These are phyloP conservation scores for Polychytrium aggregatum DNA, from an alignment of 192 early-diverging fungal species.

Conservation along the genomic window DNA sequence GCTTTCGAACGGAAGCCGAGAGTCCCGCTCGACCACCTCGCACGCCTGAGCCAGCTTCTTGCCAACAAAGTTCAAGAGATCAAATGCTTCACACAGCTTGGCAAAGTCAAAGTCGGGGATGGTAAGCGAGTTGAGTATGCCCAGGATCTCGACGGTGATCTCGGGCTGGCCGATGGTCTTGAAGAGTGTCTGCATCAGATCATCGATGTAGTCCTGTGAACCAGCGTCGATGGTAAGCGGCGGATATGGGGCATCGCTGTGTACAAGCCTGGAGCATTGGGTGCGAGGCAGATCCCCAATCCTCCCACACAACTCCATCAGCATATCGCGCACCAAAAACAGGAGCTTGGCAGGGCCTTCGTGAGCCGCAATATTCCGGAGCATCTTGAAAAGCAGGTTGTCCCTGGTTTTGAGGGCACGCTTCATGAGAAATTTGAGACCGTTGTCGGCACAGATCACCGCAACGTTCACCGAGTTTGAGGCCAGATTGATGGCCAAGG, in stretches of 20 bases:
- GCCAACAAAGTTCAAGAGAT: constrained; percentile 25
- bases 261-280: too few species aligned
- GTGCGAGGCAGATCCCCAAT: too few species aligned
- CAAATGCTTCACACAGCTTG: constrained; percentile 36
- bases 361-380: constrained; percentile 30
- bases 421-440: constrained; percentile 40
- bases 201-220: constrained; percentile 40
- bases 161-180: constrained; percentile 23
- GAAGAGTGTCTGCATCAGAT: constrained; percentile 32
- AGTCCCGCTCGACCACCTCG: constrained; percentile 1
- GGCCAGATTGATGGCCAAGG: constrained; percentile 41
- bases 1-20: not conserved
- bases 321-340: constrained; percentile 25
- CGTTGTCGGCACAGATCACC: constrained; percentile 28
- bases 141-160: constrained; percentile 34
- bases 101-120: constrained; percentile 44
- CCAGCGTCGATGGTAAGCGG: too few species aligned
- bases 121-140: constrained; percentile 28
- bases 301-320: constrained; percentile 2
- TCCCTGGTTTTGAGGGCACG: constrained; percentile 40
- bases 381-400: constrained; percentile 41
- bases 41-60: constrained; percentile 9
- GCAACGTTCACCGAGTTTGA: constrained; percentile 19
- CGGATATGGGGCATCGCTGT: too few species aligned
- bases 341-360: constrained; percentile 20